Conservation (phyloP, 176 grass and related monocot genomes). For the Triticum turgidum region DNA sequence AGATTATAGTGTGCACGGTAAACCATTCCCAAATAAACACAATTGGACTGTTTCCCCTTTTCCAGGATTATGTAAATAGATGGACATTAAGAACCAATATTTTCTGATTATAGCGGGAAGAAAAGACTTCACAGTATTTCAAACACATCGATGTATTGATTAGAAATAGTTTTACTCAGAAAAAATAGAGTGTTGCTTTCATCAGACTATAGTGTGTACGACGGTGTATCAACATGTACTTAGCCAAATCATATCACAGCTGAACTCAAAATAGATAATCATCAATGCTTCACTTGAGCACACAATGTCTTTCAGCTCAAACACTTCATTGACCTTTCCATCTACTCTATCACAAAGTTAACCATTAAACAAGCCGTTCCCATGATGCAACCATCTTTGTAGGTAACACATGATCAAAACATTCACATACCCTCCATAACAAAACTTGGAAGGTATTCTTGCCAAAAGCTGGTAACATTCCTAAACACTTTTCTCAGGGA, state of each 20-base stretch:
- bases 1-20: not conserved
- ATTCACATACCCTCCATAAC: not conserved
- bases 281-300: not conserved
- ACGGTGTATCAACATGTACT: not conserved
- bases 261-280: slow-evolving; percentile 10
- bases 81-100: not conserved
- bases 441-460: not conserved
- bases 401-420: not conserved
- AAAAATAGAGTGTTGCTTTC: not conserved
- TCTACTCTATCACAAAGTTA: not conserved
- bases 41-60: too few species aligned
- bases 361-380: not conserved
- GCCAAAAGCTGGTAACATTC: not conserved
- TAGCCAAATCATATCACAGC: not conserved
- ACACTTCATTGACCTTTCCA: not conserved
- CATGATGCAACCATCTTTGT: not conserved
- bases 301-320: not conserved
- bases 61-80: not conserved
- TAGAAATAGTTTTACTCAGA: not conserved
- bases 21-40: not conserved
- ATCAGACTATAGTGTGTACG: not conserved
- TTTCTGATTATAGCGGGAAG: not conserved
- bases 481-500: not conserved
- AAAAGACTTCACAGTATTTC: not conserved
- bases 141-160: not conserved